Evolutionary conservation across 306 rosid genomes (phyloP).

Genomic region (Prunus davidiana): DNA sequence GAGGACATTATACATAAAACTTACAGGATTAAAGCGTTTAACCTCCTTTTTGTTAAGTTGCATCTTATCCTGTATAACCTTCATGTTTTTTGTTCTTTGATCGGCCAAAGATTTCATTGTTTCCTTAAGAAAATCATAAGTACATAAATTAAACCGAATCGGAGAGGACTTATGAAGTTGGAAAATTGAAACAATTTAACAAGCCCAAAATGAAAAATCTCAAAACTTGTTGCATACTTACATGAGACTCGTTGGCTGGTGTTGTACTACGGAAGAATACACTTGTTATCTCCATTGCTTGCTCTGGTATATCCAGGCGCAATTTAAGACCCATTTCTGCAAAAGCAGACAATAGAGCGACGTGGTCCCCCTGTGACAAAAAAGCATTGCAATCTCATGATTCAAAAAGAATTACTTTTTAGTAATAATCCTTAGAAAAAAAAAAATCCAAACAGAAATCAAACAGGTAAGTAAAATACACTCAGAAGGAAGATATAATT

Average conservation of each 20-base stretch:
- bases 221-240: slow-evolving; percentile 35
- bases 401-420: slow-evolving; percentile 11
- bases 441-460: neutral
- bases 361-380: slow-evolving; percentile 82
- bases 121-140: slow-evolving; percentile 47
- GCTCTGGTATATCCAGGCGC: slow-evolving; percentile 92
- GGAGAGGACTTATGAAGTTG: neutral
- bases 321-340: slow-evolving; percentile 97
- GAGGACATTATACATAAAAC: slow-evolving; percentile 30
- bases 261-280: slow-evolving; percentile 80
- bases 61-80: slow-evolving; percentile 84
- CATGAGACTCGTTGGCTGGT: slow-evolving; percentile 66
- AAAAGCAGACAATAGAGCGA: slow-evolving; percentile 91
- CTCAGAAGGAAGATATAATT: neutral
- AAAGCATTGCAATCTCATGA: slow-evolving; percentile 19
- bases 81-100: slow-evolving; percentile 75
- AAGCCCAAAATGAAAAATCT: slow-evolving; percentile 10
- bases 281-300: slow-evolving; percentile 80
- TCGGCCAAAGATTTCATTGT: slow-evolving; percentile 62
- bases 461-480: neutral
- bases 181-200: slow-evolving; percentile 10
- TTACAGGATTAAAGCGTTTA: slow-evolving; percentile 94
- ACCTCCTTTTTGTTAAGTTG: slow-evolving; percentile 70
- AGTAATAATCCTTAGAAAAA: neutral
- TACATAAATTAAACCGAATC: slow-evolving; percentile 21